A percentile compares a stretch with the other conserved stretches of the same genome.
phyloP scores from a whole-genome alignment of 129 eudicot species.

The Pseudognaphalium luteoalbum region DNA sequence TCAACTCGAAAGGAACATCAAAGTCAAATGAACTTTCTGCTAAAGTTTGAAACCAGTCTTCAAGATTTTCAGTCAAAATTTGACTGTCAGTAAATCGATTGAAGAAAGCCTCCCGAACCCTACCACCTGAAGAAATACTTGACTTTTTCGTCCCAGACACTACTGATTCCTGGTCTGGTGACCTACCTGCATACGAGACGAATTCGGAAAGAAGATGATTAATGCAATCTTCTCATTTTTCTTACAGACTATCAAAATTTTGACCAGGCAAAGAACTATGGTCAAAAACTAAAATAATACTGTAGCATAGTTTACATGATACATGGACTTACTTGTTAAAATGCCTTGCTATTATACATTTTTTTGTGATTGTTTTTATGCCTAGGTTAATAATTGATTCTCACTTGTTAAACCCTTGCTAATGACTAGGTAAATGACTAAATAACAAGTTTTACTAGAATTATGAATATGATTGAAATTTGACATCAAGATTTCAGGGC shows the following conservation, averaged over 20 bases:
- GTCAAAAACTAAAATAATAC: neutral
- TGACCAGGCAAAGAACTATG: neutral
- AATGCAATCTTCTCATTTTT: neutral
- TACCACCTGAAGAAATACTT: conserved; percentile 76
- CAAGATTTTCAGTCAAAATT: conserved; percentile 50
- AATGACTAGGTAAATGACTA: neutral
- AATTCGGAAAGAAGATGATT: conserved; percentile 3
- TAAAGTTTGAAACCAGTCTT: conserved; percentile 63
- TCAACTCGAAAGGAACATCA: conserved; percentile 86
- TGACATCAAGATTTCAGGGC: neutral
- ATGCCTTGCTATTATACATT: neutral
- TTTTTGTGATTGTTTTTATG: neutral
- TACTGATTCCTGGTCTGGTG: conserved; percentile 72
- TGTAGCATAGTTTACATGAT: neutral
- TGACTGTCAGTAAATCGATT: conserved; percentile 76
- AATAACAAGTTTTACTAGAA: neutral
- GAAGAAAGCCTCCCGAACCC: conserved; percentile 70
- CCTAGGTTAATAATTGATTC: neutral
- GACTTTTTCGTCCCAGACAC: conserved; percentile 81
- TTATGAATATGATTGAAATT: neutral
- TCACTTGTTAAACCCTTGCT: neutral
- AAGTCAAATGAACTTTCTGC: conserved; percentile 45
- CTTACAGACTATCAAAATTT: neutral
- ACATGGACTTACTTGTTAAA: neutral
- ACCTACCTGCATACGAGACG: conserved; percentile 53